Conservation (phyloP, 768 basidiomycete species). For the Lactarius quietus region DNA sequence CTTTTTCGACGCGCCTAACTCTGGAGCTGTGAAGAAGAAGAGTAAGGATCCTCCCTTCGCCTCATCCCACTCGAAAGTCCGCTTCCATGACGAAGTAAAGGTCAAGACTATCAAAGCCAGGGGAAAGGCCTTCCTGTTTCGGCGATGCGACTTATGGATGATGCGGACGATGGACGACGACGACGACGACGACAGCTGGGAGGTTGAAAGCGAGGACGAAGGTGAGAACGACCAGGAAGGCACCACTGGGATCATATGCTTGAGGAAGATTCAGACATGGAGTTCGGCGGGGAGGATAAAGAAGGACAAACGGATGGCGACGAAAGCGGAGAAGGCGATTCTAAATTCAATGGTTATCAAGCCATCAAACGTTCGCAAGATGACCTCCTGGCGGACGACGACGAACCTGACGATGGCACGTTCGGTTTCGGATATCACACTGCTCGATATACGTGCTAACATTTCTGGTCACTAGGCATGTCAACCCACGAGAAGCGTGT, state of each 20-base stretch:
- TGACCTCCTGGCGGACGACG: conserved; percentile 77
- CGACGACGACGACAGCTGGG: conserved; percentile 33
- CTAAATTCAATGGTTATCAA: conserved; percentile 35
- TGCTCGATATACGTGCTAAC: conserved; percentile 5
- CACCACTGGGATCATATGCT: conserved; percentile 3
- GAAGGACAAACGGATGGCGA: not conserved
- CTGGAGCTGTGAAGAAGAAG: conserved; percentile 26
- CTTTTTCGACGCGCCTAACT: conserved; percentile 58
- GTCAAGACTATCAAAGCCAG: conserved; percentile 77
- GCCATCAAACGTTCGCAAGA: conserved; percentile 69
- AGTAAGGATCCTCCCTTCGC: conserved; percentile 25
- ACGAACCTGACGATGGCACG: conserved; percentile 38
- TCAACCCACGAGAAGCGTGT: conserved; percentile 81
- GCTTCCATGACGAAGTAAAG: conserved; percentile 76
- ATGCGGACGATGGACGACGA: conserved; percentile 36
- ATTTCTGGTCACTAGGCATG: conserved; percentile 42
- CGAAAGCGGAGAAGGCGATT: conserved; percentile 30
- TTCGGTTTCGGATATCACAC: not conserved
- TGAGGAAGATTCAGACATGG: conserved; percentile 30
- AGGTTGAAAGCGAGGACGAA: conserved; percentile 26
- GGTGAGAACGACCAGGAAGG: conserved; percentile 6
- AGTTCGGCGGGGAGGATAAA: conserved; percentile 1
- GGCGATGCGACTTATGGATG: conserved; percentile 39
- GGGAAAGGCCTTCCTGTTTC: conserved; percentile 58
- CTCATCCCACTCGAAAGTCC: conserved; percentile 43